Base-by-base conservation (phyloP, 768 basidiomycete species). In the Neoboletus magnificus region DNA sequence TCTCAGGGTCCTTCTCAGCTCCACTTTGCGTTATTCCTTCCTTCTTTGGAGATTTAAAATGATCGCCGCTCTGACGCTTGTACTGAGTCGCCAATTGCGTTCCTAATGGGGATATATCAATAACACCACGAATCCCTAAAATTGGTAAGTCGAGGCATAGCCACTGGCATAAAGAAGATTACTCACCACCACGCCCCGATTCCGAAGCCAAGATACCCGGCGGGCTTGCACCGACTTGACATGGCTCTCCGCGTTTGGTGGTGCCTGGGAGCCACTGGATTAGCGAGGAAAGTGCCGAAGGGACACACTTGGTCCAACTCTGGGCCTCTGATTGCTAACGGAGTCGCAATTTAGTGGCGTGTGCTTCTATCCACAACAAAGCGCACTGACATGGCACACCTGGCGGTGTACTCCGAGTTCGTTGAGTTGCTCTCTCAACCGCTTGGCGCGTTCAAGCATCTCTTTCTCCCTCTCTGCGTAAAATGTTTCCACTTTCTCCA, bases 401-500 rank as follows among this genome's bases (percentile, higher is more conserved):
- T 76, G 78, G 32, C 82, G 74, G 69, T 92, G 91, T 50, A 85
- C 83, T 27, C 77, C 76, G 4, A 97, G 79, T 63, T 92, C 89
- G 5, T 79, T 71, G 20, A 95, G 77, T 64, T 96, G 93, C 35
- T 78, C 76, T 53, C 81, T 79, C 9, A 98, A 72, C 29, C 70
- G 52, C 29, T 73, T 63, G 16, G 76, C 76, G 20, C 77, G 78
- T 4, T 65, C 66, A 3, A 71, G 72, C 82, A 81, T 86, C 71
- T 80, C 84, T 49, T 77, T 77, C 72, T 85, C 93, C 25, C 84
- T 79, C 23, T 82, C 83, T 4, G 79, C 63, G 67, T 91, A 98
- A 71, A 98, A 98, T 0, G 74, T 71, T 57, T 93, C 91, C 4
- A 97, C 84, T 67, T 95, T 96, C 15, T 89, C 85, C 3, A 97